These are phyloP conservation scores for Penicillium taxi DNA, from an alignment of 495 filamentous ascomycete species.

Conservation along the genomic window DNA sequence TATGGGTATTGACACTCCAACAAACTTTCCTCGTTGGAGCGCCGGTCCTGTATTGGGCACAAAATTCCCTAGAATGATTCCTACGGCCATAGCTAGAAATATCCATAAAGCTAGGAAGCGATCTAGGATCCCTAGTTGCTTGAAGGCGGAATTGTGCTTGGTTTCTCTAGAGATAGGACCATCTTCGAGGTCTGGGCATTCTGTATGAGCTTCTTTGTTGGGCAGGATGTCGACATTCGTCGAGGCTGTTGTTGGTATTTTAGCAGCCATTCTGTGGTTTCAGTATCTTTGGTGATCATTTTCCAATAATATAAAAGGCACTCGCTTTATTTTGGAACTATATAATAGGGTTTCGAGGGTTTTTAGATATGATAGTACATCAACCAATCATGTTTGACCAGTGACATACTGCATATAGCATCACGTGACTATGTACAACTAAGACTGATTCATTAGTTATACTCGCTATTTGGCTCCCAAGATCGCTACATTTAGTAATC, in stretches of 20 bases:
- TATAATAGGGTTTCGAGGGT: conserved; percentile 2
- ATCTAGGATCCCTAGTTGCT: conserved; percentile 59
- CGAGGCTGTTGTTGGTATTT: too few relatives aligned
- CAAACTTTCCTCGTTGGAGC: conserved; percentile 65
- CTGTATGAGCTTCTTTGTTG: too few relatives aligned
- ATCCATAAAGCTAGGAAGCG: conserved; percentile 81
- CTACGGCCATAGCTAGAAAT: conserved; percentile 74
- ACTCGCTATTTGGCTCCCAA: too few relatives aligned
- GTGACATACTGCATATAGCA: conserved; percentile 2
- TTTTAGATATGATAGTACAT: background rate
- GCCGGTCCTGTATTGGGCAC: conserved; percentile 54
- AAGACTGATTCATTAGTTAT: too few relatives aligned
- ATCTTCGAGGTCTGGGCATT: too few relatives aligned
- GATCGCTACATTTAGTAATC: too few relatives aligned
- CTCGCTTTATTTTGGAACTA: conserved; percentile 4
- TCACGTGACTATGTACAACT: too few relatives aligned
- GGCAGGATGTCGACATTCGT: too few relatives aligned
- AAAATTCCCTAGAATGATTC: conserved; percentile 76
- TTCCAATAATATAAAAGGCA: too few relatives aligned
- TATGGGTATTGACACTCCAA: conserved; percentile 72
- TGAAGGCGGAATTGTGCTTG: conserved; percentile 41
- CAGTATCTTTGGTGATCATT: conserved; percentile 4
- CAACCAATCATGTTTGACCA: background rate
- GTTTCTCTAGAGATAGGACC: too few relatives aligned
- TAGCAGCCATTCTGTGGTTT: conserved; percentile 1